Evolutionary conservation across 2,329 filamentous ascomycete genomes (phyloP).

Genomic region (Trichoderma koningii): DNA sequence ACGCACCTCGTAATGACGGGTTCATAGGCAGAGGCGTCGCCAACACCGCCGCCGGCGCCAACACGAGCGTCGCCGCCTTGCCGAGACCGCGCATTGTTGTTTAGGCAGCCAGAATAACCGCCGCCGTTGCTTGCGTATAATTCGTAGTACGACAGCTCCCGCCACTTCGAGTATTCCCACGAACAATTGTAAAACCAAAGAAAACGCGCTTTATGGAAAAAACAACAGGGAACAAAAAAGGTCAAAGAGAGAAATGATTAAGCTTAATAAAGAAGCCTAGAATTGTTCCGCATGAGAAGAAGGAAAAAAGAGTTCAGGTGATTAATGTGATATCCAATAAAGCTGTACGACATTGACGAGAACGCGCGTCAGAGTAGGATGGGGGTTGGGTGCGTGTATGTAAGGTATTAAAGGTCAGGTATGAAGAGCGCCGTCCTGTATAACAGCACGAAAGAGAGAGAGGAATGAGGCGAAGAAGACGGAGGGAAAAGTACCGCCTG

Average conservation of each 20-base stretch:
- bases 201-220: neutral
- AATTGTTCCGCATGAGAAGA: neutral
- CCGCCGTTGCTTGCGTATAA: neutral
- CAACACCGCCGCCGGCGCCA: constrained; percentile 23
- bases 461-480: no score
- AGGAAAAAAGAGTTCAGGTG: neutral
- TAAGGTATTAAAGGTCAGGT: no score
- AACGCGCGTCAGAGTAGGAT: constrained; percentile 12
- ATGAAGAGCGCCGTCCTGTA: no score
- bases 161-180: neutral
- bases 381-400: no score
- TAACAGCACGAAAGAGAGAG: no score
- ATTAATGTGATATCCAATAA: neutral
- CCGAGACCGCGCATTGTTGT: constrained; percentile 25
- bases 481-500: no score
- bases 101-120: constrained; percentile 10
- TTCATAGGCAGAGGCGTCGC: constrained; percentile 1
- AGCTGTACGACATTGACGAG: neutral
- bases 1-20: constrained; percentile 13
- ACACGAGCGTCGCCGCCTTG: constrained; percentile 19
- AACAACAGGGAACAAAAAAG: neutral
- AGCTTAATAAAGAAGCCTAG: constrained; percentile 26
- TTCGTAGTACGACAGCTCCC: neutral
- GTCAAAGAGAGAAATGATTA: neutral
- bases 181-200: neutral